Percentiles rank a stretch among this genome's conserved stretches.
phyloP scores from a whole-genome alignment of 2,329 filamentous ascomycete genomes.

The Fusarium citri region DNA sequence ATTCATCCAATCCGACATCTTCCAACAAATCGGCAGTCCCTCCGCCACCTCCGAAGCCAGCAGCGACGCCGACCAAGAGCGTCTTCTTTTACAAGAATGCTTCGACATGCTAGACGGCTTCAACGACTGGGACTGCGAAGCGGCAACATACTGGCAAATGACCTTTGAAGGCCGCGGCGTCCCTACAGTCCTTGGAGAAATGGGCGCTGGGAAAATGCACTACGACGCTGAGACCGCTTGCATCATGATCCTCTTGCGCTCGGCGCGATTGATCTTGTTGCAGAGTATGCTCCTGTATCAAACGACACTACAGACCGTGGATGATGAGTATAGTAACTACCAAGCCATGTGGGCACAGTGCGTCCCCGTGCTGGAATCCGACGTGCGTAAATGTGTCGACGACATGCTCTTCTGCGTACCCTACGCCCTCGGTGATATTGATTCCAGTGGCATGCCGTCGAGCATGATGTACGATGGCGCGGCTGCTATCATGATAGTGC shows the following conservation, averaged over 20 bases:
- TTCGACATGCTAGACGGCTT: slow-evolving; percentile 49
- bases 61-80: slow-evolving; percentile 6
- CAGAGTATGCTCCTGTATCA: slow-evolving; percentile 47
- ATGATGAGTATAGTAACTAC: slow-evolving; percentile 13
- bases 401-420: slow-evolving; percentile 50
- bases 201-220: slow-evolving; percentile 30
- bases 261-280: slow-evolving; percentile 48
- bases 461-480: slow-evolving; percentile 48
- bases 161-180: slow-evolving; percentile 46
- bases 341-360: slow-evolving; percentile 28
- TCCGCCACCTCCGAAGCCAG: background rate
- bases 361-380: slow-evolving; percentile 36
- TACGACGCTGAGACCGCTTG: slow-evolving; percentile 51
- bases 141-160: slow-evolving; percentile 47
- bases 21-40: background rate
- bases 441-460: slow-evolving; percentile 36
- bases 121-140: slow-evolving; percentile 47
- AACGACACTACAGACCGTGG: slow-evolving; percentile 14
- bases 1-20: slow-evolving; percentile 6
- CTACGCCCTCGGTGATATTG: slow-evolving; percentile 49
- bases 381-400: slow-evolving; percentile 46
- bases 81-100: slow-evolving; percentile 34
- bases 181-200: slow-evolving; percentile 46
- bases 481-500: slow-evolving; percentile 47
- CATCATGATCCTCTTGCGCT: slow-evolving; percentile 49